phyloP scores from a whole-genome alignment of 2,329 filamentous ascomycete species.

The Stylonectria norvegica region DNA sequence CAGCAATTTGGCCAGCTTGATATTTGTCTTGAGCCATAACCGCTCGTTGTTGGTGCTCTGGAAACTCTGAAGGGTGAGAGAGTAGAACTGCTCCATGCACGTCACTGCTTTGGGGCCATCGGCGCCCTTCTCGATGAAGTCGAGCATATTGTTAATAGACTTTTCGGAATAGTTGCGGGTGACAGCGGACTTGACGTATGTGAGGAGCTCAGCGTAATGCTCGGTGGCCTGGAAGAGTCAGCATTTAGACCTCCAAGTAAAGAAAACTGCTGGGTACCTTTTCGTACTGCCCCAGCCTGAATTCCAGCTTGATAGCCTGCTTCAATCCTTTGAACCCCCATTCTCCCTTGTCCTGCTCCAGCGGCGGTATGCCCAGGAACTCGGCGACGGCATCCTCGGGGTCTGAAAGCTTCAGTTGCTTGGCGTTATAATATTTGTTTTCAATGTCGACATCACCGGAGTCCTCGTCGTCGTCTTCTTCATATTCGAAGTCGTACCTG shows the following conservation, averaged over 20 bases:
- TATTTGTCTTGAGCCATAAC: conserved; percentile 96
- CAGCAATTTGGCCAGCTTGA: conserved; percentile 89
- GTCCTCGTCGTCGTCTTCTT: conserved; percentile 86
- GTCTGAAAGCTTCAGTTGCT: conserved; percentile 86
- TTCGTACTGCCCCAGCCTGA: conserved; percentile 83
- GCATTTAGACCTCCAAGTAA: background rate
- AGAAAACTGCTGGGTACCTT: conserved; percentile 51
- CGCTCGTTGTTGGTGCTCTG: conserved; percentile 97
- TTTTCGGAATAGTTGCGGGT: conserved; percentile 99
- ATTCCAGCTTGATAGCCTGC: conserved; percentile 96
- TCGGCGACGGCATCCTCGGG: conserved; percentile 87
- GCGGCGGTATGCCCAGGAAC: conserved; percentile 79
- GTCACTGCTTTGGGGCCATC: conserved; percentile 66
- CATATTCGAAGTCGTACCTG: conserved; percentile 94
- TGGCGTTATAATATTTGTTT: conserved; percentile 99
- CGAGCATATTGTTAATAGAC: conserved; percentile 98
- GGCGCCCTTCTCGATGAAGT: conserved; percentile 91
- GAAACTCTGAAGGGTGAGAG: conserved; percentile 87
- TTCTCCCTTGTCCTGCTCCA: conserved; percentile 91
- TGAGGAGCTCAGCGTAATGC: conserved; percentile 92
- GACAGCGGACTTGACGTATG: conserved; percentile 94
- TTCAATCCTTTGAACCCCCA: conserved; percentile 99
- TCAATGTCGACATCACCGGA: conserved; percentile 90
- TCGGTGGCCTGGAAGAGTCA: conserved; percentile 66
- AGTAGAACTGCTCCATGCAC: conserved; percentile 94